Conservation (phyloP, 139 green algal genomes). For the Bryopsis sp. region DNA sequence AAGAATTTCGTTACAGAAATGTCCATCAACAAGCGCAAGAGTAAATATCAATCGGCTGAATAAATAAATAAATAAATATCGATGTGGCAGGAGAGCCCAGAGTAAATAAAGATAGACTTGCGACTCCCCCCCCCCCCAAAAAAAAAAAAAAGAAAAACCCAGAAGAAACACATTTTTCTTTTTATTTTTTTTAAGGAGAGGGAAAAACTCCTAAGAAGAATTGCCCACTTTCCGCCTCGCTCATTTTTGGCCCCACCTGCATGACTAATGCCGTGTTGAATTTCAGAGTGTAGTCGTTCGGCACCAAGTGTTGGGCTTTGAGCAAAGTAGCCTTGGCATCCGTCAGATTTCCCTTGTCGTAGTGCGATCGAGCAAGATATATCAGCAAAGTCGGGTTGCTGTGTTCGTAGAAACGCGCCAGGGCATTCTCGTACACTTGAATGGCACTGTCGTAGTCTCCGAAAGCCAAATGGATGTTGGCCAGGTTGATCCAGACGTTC, state of each 20-base stretch:
- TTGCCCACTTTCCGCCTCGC: background rate
- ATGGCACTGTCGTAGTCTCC: conserved; percentile 43
- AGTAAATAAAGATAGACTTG: background rate
- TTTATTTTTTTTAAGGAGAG: background rate
- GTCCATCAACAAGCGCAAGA: background rate
- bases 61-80: background rate
- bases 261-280: conserved; percentile 74
- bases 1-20: background rate
- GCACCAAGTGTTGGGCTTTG: conserved; percentile 62
- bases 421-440: conserved; percentile 52
- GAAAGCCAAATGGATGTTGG: conserved; percentile 57
- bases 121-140: background rate
- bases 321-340: conserved; percentile 54
- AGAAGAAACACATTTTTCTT: conserved; percentile 10
- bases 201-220: background rate
- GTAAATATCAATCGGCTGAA: background rate
- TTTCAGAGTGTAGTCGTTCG: conserved; percentile 52
- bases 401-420: conserved; percentile 44
- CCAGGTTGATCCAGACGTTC: conserved; percentile 63
- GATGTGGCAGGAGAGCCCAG: background rate
- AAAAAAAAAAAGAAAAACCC: background rate
- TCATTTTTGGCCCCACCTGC: conserved; percentile 44
- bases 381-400: conserved; percentile 40
- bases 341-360: conserved; percentile 54
- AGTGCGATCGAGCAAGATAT: conserved; percentile 59